Conservation (phyloP, 495 filamentous ascomycete genomes). For the Margaritispora aquatica region DNA sequence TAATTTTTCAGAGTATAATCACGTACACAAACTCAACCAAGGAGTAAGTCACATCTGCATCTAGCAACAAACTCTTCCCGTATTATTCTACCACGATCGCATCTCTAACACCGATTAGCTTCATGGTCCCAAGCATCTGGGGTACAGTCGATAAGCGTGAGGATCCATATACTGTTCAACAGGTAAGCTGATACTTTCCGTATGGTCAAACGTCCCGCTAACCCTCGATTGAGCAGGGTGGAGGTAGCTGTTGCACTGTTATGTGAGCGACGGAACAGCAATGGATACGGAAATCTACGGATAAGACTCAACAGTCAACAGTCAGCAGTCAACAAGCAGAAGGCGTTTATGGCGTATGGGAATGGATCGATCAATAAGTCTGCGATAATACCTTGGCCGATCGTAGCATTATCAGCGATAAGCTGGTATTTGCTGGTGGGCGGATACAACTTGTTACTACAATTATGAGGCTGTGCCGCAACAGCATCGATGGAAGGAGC, state of each 20-base stretch:
- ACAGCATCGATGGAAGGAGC: not conserved
- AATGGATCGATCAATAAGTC: constrained; percentile 12
- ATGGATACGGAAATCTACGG: not conserved
- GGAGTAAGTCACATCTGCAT: constrained; percentile 84
- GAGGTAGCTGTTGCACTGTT: constrained; percentile 79
- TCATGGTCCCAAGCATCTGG: constrained; percentile 98
- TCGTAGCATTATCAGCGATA: constrained; percentile 9
- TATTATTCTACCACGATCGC: not conserved
- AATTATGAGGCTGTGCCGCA: not conserved
- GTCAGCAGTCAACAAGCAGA: not conserved
- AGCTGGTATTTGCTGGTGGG: constrained; percentile 1
- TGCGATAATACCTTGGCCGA: constrained; percentile 13
- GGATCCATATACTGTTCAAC: constrained; percentile 94
- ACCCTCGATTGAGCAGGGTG: constrained; percentile 41
- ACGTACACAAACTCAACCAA: constrained; percentile 93
- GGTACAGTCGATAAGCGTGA: constrained; percentile 87
- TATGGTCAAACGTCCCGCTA: not conserved
- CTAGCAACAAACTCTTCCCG: not conserved
- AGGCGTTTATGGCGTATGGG: constrained; percentile 17
- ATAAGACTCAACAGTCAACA: not conserved
- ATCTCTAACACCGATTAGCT: not conserved
- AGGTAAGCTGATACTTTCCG: constrained; percentile 30
- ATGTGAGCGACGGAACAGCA: constrained; percentile 52
- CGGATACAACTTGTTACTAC: not conserved
- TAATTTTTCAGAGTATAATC: constrained; percentile 61